These are phyloP conservation scores for Cutaneotrichosporon mucoides DNA, from an alignment of 1,284 basidiomycete genomes.

Conservation along the genomic window DNA sequence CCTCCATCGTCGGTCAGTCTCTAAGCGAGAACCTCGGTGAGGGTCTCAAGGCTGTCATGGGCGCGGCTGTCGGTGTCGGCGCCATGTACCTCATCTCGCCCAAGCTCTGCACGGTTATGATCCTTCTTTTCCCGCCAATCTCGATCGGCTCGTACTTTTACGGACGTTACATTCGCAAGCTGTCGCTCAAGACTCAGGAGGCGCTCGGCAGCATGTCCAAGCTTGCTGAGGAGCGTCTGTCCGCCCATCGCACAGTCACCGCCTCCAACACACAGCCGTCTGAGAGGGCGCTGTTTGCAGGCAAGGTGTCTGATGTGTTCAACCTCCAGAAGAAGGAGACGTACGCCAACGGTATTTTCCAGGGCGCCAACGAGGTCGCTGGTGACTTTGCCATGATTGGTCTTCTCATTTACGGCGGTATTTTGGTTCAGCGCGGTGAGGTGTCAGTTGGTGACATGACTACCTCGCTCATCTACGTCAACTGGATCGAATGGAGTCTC, in stretches of 20 bases:
- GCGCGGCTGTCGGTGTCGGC: conserved; percentile 41
- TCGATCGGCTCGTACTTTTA: conserved; percentile 48
- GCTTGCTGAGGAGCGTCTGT: conserved; percentile 44
- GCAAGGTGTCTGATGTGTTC: conserved; percentile 41
- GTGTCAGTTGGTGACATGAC: conserved; percentile 48
- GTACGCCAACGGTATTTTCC: conserved; percentile 46
- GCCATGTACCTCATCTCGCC: conserved; percentile 48
- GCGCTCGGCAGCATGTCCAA: conserved; percentile 47
- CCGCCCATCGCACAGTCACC: conserved; percentile 46
- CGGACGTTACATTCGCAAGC: conserved; percentile 44
- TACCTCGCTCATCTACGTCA: conserved; percentile 46
- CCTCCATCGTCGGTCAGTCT: conserved; percentile 44
- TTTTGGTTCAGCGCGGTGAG: conserved; percentile 41
- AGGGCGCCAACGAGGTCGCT: conserved; percentile 44
- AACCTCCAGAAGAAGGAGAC: conserved; percentile 46
- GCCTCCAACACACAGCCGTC: conserved; percentile 44
- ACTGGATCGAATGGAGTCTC: conserved; percentile 48
- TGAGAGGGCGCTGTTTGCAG: conserved; percentile 37
- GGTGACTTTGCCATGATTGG: conserved; percentile 48
- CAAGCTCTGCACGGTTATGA: conserved; percentile 42
- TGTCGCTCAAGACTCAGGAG: conserved; percentile 46
- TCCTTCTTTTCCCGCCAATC: conserved; percentile 46
- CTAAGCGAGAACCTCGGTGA: conserved; percentile 47
- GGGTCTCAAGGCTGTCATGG: conserved; percentile 45
- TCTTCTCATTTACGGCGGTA: conserved; percentile 44